A percentile compares a stretch with the other conserved stretches of the same genome.
These are phyloP conservation scores for Inosperma sp. DNA, from an alignment of 768 basidiomycete genomes.

Conservation along the genomic window DNA sequence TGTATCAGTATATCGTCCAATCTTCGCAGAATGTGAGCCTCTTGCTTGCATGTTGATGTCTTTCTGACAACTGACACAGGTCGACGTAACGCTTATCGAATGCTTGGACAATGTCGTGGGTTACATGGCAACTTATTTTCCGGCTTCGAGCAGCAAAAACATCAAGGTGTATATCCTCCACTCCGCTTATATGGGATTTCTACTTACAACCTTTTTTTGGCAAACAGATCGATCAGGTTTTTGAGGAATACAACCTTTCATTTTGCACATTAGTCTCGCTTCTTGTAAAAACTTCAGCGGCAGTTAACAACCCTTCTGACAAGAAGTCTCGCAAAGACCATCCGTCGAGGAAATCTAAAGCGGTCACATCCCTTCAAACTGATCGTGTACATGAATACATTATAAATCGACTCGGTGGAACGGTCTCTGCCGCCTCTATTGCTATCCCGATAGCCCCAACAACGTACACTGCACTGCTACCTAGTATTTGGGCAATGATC, in stretches of 20 bases:
- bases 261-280: constrained; percentile 76
- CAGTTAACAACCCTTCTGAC: constrained; percentile 8
- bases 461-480: constrained; percentile 64
- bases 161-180: constrained; percentile 45
- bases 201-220: no score
- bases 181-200: no score
- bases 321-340: neutral
- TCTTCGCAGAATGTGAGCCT: constrained; percentile 36
- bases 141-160: constrained; percentile 48
- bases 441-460: constrained; percentile 47
- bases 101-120: constrained; percentile 58
- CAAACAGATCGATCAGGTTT: constrained; percentile 62
- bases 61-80: constrained; percentile 18
- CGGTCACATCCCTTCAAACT: constrained; percentile 33
- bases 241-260: constrained; percentile 68
- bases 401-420: constrained; percentile 50
- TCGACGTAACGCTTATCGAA: constrained; percentile 28
- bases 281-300: constrained; percentile 39
- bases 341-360: constrained; percentile 7
- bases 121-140: constrained; percentile 83
- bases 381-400: constrained; percentile 59
- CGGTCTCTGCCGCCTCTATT: constrained; percentile 39
- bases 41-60: no score
- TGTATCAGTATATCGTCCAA: constrained; percentile 58
- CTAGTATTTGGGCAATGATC: constrained; percentile 74